These are phyloP conservation scores for Colletotrichum lupini DNA, from an alignment of 2,329 filamentous ascomycete species.

Conservation along the genomic window DNA sequence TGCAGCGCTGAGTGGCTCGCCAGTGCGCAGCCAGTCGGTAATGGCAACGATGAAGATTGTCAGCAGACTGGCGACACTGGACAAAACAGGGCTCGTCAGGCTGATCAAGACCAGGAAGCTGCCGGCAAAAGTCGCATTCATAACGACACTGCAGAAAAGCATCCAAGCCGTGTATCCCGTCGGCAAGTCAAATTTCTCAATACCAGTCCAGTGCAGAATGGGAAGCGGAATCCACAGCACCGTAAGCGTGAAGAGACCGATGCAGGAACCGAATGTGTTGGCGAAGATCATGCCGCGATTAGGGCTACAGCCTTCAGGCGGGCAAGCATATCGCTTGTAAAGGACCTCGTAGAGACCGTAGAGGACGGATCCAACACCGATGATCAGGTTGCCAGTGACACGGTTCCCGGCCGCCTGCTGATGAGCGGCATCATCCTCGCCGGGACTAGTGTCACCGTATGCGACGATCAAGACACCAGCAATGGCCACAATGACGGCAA, in stretches of 20 bases:
- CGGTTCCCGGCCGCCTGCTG: conserved; percentile 67
- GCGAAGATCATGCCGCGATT: conserved; percentile 96
- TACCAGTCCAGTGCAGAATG: conserved; percentile 79
- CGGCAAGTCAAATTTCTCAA: conserved; percentile 87
- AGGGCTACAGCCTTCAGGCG: conserved; percentile 86
- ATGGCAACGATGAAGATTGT: conserved; percentile 98
- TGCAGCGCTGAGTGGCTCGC: conserved; percentile 77
- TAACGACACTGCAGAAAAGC: conserved; percentile 81
- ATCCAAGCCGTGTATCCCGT: conserved; percentile 82
- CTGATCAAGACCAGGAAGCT: conserved; percentile 94
- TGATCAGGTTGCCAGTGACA: conserved; percentile 88
- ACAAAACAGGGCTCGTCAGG: conserved; percentile 91
- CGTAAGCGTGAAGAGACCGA: conserved; percentile 85
- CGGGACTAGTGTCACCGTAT: conserved; percentile 78
- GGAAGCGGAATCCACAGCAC: conserved; percentile 95
- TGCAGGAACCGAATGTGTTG: conserved; percentile 88
- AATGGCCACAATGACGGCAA: conserved; percentile 89
- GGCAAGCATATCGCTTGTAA: conserved; percentile 94
- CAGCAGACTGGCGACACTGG: conserved; percentile 89
- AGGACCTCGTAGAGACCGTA: conserved; percentile 98
- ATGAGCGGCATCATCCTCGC: conserved; percentile 59
- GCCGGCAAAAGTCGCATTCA: conserved; percentile 93
- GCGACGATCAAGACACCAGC: conserved; percentile 93
- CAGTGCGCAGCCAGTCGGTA: conserved; percentile 88
- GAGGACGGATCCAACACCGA: conserved; percentile 88